Percentiles rank a stretch among this genome's conserved stretches.
phyloP scores from a whole-genome alignment of 75 land plant species.

The Picea glauca region DNA sequence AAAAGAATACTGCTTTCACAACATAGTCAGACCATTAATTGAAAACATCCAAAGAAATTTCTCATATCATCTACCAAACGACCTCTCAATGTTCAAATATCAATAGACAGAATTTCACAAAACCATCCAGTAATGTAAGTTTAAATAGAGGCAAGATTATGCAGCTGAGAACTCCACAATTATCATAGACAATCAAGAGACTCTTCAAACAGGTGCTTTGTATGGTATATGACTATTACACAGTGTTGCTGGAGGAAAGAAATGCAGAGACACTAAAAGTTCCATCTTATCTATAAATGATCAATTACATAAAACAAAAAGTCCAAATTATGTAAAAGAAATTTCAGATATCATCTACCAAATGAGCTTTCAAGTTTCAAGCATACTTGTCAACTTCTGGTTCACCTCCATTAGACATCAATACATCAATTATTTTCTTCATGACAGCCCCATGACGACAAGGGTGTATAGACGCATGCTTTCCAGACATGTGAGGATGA shows the following conservation, averaged over 20 bases:
- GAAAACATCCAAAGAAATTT: too few relatives aligned
- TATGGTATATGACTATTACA: too few relatives aligned
- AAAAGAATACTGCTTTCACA: too few relatives aligned
- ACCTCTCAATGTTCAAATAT: too few relatives aligned
- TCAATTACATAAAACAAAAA: neutral
- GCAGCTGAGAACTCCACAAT: too few relatives aligned
- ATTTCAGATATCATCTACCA: neutral
- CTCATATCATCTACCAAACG: too few relatives aligned
- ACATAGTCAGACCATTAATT: too few relatives aligned
- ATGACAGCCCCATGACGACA: conserved; percentile 98
- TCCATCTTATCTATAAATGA: neutral
- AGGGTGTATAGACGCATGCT: conserved; percentile 99
- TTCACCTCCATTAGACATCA: conserved; percentile 85
- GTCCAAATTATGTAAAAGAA: neutral
- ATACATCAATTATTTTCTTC: conserved; percentile 96
- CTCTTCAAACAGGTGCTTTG: too few relatives aligned
- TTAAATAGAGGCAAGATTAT: too few relatives aligned
- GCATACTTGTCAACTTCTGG: conserved; percentile 97
- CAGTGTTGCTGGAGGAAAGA: neutral
- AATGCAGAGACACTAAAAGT: neutral
- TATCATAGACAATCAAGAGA: too few relatives aligned
- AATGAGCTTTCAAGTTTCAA: conserved; percentile 8
- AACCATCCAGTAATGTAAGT: too few relatives aligned
- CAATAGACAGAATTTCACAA: too few relatives aligned
- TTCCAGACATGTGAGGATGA: conserved; percentile 95